These are phyloP conservation scores for Metschnikowia shivogae DNA, from an alignment of 805 yeast genomes.

Conservation along the genomic window DNA sequence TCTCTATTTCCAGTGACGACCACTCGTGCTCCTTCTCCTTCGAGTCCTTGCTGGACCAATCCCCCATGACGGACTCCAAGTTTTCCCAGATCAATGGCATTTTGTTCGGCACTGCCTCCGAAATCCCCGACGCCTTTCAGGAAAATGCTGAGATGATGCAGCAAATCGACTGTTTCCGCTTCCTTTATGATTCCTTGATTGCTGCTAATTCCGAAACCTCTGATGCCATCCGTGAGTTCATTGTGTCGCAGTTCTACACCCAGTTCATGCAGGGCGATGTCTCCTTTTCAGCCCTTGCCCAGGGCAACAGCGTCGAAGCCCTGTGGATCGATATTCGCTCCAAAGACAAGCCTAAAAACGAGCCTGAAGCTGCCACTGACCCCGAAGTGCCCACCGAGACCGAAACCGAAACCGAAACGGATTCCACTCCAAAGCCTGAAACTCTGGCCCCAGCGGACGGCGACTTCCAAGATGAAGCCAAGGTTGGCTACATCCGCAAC, in stretches of 20 bases:
- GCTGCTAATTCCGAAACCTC: slow-evolving; percentile 3
- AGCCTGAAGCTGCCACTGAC: background rate
- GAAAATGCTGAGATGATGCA: slow-evolving; percentile 2
- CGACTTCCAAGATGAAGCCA: background rate
- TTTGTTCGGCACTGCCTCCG: slow-evolving; percentile 2
- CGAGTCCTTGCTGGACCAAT: background rate
- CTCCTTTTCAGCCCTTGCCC: background rate
- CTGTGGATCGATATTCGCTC: background rate
- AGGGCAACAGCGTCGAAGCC: background rate
- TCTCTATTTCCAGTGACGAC: slow-evolving; percentile 2
- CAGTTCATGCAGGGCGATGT: slow-evolving; percentile 1
- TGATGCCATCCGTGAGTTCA: slow-evolving; percentile 1
- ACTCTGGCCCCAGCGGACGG: background rate
- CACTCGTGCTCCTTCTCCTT: slow-evolving; percentile 4
- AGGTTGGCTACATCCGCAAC: slow-evolving; percentile 3
- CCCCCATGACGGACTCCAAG: slow-evolving; percentile 1
- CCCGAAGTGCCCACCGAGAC: too few species aligned
- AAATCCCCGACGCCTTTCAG: background rate
- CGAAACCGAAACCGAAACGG: too few species aligned
- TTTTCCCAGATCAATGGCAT: slow-evolving; percentile 3
- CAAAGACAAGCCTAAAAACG: background rate
- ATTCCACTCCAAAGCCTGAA: too few species aligned
- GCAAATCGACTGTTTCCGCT: slow-evolving; percentile 3
- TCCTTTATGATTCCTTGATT: slow-evolving; percentile 3
- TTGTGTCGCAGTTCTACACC: slow-evolving; percentile 3